Conservation (phyloP, 345 rosid genomes). For the Eucalyptus curtisii region DNA sequence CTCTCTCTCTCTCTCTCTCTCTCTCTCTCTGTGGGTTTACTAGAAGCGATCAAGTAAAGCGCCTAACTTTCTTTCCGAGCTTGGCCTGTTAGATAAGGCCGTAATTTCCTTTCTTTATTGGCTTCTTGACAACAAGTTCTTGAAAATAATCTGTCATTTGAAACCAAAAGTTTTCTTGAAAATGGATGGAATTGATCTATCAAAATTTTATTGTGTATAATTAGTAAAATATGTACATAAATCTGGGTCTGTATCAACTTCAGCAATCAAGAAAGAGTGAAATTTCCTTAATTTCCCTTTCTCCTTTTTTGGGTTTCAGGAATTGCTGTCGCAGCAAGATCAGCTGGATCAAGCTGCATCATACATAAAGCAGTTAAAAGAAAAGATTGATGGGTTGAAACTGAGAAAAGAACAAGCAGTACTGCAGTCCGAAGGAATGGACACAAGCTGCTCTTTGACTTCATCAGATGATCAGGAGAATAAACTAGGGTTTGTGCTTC, state of each 20-base stretch:
- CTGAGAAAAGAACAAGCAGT: conserved; percentile 15
- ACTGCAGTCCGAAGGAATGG: background rate
- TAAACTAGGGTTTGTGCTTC: background rate
- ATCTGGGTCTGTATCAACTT: background rate
- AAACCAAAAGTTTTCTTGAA: background rate
- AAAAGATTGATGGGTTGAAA: conserved; percentile 21
- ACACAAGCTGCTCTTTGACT: background rate
- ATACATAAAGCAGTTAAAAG: conserved; percentile 26
- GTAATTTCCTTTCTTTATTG: background rate
- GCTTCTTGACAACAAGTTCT: background rate
- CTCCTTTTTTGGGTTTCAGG: background rate
- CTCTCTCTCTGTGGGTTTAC: background rate
- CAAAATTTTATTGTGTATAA: background rate
- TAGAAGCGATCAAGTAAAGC: background rate
- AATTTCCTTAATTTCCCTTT: background rate
- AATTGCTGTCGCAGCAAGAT: conserved; percentile 24
- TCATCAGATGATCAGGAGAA: background rate
- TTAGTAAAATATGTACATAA: background rate
- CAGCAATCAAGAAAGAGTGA: background rate
- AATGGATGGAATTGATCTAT: background rate
- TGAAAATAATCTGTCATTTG: background rate
- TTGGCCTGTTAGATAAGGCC: background rate
- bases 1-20: background rate
- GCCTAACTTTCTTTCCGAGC: background rate
- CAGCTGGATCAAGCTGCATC: conserved; percentile 31